phyloP scores from a whole-genome alignment of 768 basidiomycete species.

The Panaeolus cyanescens region DNA sequence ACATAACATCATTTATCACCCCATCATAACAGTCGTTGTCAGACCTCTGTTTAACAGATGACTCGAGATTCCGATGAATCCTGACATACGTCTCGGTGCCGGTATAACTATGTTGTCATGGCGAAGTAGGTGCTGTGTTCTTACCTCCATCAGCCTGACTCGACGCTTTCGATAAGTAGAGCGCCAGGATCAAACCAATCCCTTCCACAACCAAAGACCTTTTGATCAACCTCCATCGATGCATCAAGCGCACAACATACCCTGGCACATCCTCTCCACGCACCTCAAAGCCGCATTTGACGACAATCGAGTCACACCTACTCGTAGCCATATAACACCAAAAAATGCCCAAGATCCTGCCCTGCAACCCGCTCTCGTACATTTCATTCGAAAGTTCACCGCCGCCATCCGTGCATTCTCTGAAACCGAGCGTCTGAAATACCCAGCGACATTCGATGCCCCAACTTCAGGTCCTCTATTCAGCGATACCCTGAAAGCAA shows the following conservation, averaged over 20 bases:
- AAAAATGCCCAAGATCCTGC: slow-evolving; percentile 17
- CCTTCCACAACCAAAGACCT: too few species aligned
- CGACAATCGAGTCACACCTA: slow-evolving; percentile 30
- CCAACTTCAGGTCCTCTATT: slow-evolving; percentile 26
- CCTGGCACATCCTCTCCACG: slow-evolving; percentile 34
- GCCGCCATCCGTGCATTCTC: slow-evolving; percentile 32
- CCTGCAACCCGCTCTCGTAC: slow-evolving; percentile 24
- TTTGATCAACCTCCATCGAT: too few species aligned
- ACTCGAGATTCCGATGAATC: too few species aligned
- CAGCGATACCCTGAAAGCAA: slow-evolving; percentile 26
- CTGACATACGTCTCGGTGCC: too few species aligned
- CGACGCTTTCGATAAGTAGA: too few species aligned
- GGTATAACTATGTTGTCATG: too few species aligned
- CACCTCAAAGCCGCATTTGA: slow-evolving; percentile 33
- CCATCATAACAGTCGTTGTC: too few species aligned
- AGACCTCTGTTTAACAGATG: too few species aligned
- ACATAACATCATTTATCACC: too few species aligned
- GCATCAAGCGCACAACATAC: slow-evolving; percentile 43
- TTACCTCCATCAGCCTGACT: too few species aligned
- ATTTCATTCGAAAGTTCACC: slow-evolving; percentile 31
- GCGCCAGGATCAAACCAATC: too few species aligned
- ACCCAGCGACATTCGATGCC: slow-evolving; percentile 17
- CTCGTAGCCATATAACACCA: slow-evolving; percentile 25
- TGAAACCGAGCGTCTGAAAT: slow-evolving; percentile 37
- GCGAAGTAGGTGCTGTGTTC: too few species aligned